Evolutionary conservation across 176 grass and related monocot species (phyloP), one percentile per base, ranked within the genome.

Genomic region (Triticum timopheevii): DNA sequence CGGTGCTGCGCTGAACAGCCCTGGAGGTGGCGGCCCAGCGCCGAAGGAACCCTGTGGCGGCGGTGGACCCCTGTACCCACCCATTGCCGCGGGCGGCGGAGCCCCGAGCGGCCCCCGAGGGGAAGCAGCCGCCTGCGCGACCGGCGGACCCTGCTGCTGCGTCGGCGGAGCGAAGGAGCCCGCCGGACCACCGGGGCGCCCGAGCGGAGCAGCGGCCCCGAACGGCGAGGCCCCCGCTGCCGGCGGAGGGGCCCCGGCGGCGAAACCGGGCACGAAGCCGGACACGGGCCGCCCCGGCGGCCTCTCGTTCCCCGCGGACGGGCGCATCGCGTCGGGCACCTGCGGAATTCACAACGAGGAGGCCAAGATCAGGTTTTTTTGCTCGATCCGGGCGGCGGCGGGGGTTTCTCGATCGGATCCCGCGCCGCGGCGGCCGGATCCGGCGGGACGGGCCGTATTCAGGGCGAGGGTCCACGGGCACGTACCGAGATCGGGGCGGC

Each of bases 301-400:
- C 80, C 77, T 86, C 49, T 93, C 88, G 82, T 85, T 93, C 64
- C 91, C 88, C 88, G 81, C 77, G 24, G 80, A 90, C 77, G 87
- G 92, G 78, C 84, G 89, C 89, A 91, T 91, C 85, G 80, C 56
- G 62, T 65, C 40, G 74, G 35, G 25, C 66, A 80, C 69, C 89
- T 87, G 85, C 81, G 52, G 61, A 75, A 44, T 42, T 77, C 30
- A 42, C 54, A 24, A 67, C 33, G 75, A 12, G 24, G 0, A 25
- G 45, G 45, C 65, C 45, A 83, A 76, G 61, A 76, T 61, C n/a
- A 39, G 76, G 24, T 58, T 44, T 58, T 59, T 82, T 84, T 59
- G 56, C 19, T 8, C 56, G 81, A 91, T 91, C 85, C 47, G 27
- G 45, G 54, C 56, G 56, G 56, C 89, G 40, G 36, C 44, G 44